phyloP scores from a whole-genome alignment of 495 filamentous ascomycete genomes.

The Jackrogersella minutella region DNA sequence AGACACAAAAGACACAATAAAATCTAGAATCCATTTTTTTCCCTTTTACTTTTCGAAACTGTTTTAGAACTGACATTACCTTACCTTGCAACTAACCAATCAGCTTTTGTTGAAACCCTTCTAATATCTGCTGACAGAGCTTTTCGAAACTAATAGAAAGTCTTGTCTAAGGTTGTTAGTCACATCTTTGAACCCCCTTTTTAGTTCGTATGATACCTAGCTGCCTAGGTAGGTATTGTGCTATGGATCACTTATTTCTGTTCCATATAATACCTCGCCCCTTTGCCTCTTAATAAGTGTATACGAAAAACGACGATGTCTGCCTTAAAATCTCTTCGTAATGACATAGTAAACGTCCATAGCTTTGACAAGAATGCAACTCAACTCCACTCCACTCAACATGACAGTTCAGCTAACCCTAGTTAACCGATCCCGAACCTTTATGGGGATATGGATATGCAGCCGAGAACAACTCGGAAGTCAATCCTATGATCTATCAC shows the following conservation, averaged over 20 bases:
- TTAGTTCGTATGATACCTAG: slow-evolving; percentile 40
- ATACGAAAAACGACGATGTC: too few species aligned
- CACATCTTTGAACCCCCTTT: not conserved
- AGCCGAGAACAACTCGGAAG: not conserved
- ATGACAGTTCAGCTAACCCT: not conserved
- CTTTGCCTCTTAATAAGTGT: not conserved
- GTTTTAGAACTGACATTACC: not conserved
- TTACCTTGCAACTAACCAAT: slow-evolving; percentile 3
- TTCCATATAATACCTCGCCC: not conserved
- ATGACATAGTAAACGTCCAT: not conserved
- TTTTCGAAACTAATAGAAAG: slow-evolving; percentile 21
- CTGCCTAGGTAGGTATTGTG: not conserved
- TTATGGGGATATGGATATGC: not conserved
- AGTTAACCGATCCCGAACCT: not conserved
- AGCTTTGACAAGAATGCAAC: not conserved
- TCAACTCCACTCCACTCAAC: slow-evolving; percentile 7
- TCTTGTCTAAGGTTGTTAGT: not conserved
- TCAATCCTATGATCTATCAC: not conserved
- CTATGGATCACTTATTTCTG: not conserved
- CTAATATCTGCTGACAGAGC: slow-evolving; percentile 20
- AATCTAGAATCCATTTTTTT: too few species aligned
- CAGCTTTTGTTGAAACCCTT: not conserved
- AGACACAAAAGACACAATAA: not conserved
- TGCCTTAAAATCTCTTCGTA: not conserved
- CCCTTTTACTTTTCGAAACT: too few species aligned